phyloP scores from a whole-genome alignment of 352 stramenopile species.

The Pythium rhizo-oryzae region DNA sequence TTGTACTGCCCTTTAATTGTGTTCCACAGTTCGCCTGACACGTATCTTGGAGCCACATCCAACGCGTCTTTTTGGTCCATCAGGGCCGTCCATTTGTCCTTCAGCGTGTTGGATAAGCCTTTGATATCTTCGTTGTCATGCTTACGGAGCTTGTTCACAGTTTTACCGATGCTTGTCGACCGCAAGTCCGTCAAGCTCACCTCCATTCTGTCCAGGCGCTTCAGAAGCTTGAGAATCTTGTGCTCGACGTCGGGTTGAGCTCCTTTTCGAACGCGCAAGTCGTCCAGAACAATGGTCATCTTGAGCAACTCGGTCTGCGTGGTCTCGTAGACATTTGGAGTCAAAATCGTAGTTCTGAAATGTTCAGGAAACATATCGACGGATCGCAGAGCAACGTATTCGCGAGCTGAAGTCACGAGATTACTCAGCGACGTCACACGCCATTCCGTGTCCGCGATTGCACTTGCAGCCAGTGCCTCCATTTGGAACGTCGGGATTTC shows the following conservation, averaged over 20 bases:
- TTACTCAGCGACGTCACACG: conserved; percentile 78
- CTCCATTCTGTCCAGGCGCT: conserved; percentile 68
- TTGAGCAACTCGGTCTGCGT: conserved; percentile 73
- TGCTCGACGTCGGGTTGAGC: conserved; percentile 18
- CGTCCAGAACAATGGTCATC: conserved; percentile 66
- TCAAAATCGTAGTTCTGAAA: conserved; percentile 77
- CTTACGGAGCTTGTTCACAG: conserved; percentile 86
- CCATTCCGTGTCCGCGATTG: conserved; percentile 77
- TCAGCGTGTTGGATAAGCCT: conserved; percentile 47
- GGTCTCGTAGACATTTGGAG: conserved; percentile 78
- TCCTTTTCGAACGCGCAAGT: conserved; percentile 44
- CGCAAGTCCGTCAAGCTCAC: conserved; percentile 81
- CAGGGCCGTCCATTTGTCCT: conserved; percentile 81
- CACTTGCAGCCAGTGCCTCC: conserved; percentile 62
- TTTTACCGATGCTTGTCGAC: conserved; percentile 84
- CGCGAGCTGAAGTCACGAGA: conserved; percentile 74
- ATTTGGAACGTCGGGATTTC: conserved; percentile 65
- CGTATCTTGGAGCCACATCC: conserved; percentile 58
- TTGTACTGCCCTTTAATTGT: conserved; percentile 84
- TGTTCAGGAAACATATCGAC: conserved; percentile 86
- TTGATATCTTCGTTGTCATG: conserved; percentile 63
- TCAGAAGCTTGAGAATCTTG: conserved; percentile 69
- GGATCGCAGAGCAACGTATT: conserved; percentile 83
- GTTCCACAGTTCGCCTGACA: conserved; percentile 66
- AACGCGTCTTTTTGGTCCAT: conserved; percentile 71